Percentiles rank a stretch among this genome's conserved stretches.
These are phyloP conservation scores for Lonicera japonica DNA, from an alignment of 129 eudicot species.

Conservation along the genomic window DNA sequence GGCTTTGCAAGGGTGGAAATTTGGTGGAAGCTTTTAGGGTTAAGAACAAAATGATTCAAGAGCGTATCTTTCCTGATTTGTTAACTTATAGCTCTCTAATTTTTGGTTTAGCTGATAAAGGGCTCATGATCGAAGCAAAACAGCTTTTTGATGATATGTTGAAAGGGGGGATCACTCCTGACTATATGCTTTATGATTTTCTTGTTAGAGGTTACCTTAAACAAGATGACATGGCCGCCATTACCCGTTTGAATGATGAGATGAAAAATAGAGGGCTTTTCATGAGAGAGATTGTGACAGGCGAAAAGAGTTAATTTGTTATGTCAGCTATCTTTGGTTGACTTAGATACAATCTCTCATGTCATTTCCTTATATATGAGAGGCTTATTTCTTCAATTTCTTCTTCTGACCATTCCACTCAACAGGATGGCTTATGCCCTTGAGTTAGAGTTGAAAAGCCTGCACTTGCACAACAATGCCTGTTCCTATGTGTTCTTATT, in stretches of 20 bases:
- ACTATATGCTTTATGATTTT: conserved; percentile 8
- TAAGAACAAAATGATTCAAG: conserved; percentile 14
- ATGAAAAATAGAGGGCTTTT: conserved; percentile 13
- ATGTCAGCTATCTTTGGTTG: too few relatives aligned
- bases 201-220: conserved; percentile 8
- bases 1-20: conserved; percentile 14
- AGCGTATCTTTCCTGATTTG: conserved; percentile 11
- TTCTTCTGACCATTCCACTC: too few relatives aligned
- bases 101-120: conserved; percentile 12
- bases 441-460: too few relatives aligned
- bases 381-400: too few relatives aligned
- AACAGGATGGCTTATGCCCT: too few relatives aligned
- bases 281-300: not conserved
- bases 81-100: conserved; percentile 18
- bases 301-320: conserved; percentile 4
- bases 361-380: too few relatives aligned
- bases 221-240: not conserved
- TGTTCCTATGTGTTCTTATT: too few relatives aligned
- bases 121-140: conserved; percentile 16
- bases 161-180: conserved; percentile 15
- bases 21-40: conserved; percentile 21
- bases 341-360: too few relatives aligned
- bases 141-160: conserved; percentile 17
- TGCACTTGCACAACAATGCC: too few relatives aligned
- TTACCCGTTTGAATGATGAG: conserved; percentile 12